Base-by-base conservation (phyloP, 208 protist genomes). In the Leptomonas seymouri region DNA sequence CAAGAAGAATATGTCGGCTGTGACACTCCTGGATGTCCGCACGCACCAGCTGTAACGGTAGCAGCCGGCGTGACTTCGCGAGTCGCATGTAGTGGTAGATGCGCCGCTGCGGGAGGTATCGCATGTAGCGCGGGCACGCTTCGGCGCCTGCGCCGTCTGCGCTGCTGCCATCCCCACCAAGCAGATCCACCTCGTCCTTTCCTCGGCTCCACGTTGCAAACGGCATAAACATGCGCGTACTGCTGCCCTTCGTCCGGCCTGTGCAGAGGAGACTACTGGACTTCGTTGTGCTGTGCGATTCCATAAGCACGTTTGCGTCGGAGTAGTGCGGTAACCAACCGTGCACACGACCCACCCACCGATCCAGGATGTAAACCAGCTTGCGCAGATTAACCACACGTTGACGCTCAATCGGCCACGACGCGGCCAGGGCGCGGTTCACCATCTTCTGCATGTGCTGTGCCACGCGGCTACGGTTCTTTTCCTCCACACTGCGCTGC, bases 241-340 rank as follows among this genome's bases (percentile, higher is more conserved):
- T 46, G 27, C 41, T 34, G 56, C 41, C 21, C 2, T 2, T 44
- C 11, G 20, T 42, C 30, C 31, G 28, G 53, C 58, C 21, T 5
- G 15, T n/a, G 20, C 30, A 53, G 3, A 65, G 28, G 23, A 53
- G 20, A 2, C 20, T 55, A 18, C 31, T 36, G 3, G 28, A 18
- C 59, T 41, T 65, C 6, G 61, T 57, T 21, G 14, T 57, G 5
- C 48, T 9, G 3, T 28, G 28, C 23, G 61, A 34, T 2, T 46
- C 48, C 25, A 71, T 67, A 18, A 96, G 67, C 15, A 93, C 75
- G 39, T 89, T 87, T 15, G 84, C 66, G 55, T 91, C 85, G 8
- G 67, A 71, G 79, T 93, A 96, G 55, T 84, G 85, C 0, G 86
- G 91, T 21, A 96, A 67, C 84, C 84, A 96, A 5, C 85, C 86